Percentiles rank a stretch among this genome's conserved stretches.
Conservation (phyloP, 192 early-diverging fungal species). For the Jimgerdemannia lactiflua region DNA sequence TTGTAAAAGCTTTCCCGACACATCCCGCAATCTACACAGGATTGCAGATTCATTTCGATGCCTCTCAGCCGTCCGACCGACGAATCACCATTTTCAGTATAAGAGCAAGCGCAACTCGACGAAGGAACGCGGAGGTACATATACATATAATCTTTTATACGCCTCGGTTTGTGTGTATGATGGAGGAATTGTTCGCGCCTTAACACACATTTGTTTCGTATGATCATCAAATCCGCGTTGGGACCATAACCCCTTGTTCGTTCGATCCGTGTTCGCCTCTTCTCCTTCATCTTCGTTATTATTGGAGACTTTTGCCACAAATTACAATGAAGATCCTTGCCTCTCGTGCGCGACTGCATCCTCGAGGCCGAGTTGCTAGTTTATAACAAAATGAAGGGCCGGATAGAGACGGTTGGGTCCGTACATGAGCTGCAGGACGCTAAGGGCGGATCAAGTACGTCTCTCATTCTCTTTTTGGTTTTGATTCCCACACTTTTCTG, state of each 20-base stretch:
- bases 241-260: not conserved
- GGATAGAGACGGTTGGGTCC: not conserved
- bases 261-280: not conserved
- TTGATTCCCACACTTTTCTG: not conserved
- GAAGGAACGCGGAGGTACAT: not conserved
- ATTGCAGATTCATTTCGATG: not conserved
- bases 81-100: not conserved
- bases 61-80: not conserved
- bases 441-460: not conserved
- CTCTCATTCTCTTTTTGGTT: not conserved
- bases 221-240: not conserved
- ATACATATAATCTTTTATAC: not conserved
- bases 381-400: not conserved
- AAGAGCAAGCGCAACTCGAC: not conserved
- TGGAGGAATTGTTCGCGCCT: not conserved
- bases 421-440: not conserved
- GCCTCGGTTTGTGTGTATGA: too few species aligned
- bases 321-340: too few species aligned
- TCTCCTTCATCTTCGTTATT: not conserved
- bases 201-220: not conserved
- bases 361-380: not conserved
- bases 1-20: too few species aligned
- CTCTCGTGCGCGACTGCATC: not conserved
- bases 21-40: not conserved
- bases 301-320: not conserved